Evolutionary conservation across 1,284 basidiomycete genomes (phyloP).

Genomic region (Ceratobasidium sp.): DNA sequence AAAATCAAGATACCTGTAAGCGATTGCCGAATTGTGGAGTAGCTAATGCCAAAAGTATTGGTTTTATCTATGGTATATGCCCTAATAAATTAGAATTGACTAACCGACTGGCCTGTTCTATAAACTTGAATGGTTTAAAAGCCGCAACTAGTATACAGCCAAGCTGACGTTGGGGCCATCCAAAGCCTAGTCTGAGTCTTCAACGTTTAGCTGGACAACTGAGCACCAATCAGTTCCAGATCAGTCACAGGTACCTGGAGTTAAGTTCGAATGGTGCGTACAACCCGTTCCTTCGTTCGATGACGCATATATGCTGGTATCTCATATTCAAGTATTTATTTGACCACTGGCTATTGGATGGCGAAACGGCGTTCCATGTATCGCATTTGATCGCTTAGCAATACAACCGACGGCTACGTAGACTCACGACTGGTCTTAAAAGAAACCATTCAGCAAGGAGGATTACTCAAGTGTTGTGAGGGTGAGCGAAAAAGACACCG

Average conservation of each 20-base stretch:
- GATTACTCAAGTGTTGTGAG: slow-evolving; percentile 1
- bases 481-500: background rate
- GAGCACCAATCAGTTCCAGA: background rate
- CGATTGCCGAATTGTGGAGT: too few relatives aligned
- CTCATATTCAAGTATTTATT: background rate
- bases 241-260: background rate
- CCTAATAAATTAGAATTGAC: too few relatives aligned
- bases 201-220: background rate
- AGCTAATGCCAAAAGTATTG: too few relatives aligned
- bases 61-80: too few relatives aligned
- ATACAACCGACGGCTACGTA: too few relatives aligned
- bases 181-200: background rate
- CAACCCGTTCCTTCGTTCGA: too few relatives aligned
- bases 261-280: too few relatives aligned
- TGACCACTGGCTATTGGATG: slow-evolving; percentile 1
- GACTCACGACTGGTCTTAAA: background rate
- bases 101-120: background rate
- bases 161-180: background rate
- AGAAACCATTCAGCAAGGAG: background rate
- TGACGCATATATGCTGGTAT: background rate
- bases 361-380: too few relatives aligned
- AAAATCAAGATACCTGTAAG: too few relatives aligned
- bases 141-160: background rate
- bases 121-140: slow-evolving; percentile 14
- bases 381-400: too few relatives aligned